Evolutionary conservation across 2,329 filamentous ascomycete species (phyloP), one percentile per base, ranked within the genome.

Genomic region (Arthrinium puccinioides): DNA sequence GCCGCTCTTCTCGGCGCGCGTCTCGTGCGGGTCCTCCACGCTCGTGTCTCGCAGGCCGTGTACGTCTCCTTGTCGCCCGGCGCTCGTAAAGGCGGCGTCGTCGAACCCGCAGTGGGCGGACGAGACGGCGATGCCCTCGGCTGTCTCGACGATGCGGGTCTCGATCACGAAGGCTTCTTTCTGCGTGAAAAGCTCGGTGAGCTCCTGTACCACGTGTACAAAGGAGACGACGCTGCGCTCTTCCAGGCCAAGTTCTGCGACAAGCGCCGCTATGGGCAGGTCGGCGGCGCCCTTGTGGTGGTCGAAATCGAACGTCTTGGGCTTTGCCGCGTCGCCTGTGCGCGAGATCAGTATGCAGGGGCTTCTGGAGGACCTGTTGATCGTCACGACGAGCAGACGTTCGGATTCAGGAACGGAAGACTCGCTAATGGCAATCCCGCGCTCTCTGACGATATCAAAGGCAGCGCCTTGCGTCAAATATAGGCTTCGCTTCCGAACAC

Each of bases 91-190:
- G 1, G 81, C 79, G 3, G 82, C 79, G 59, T 85, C 80, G 57
- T 86, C 82, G 61, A 86, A 83, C 41, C 74, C 73, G 48, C 84
- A 74, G 32, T 67, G 64, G 1, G 79, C 71, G 26, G 62, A 63
- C 21, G 68, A 67, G 13, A 80, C 59, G 36, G 72, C 62, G 1
- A 84, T 48, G 2, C 54, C 51, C 14, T 66, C 62, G 11, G 5
- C 21, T 10, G 45, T 43, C 27, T 46, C 43, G 8, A 23, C 62
- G 42, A 76, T 56, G 20, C 60, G 61, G 13, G 72, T 69, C 42
- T 76, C 69, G 2, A 83, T 60, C 5, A 76, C 66, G 47, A 82
- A 75, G 3, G 79, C 82, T 61, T 86, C 81, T 43, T 82, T 81
- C 31, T 70, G 64, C 30, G 62, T 70, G 61, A 80, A 84, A 2